Evolutionary conservation across 441 rosid species (phyloP), one percentile per base, ranked within the genome.

Genomic region (Biscutella laevigata): DNA sequence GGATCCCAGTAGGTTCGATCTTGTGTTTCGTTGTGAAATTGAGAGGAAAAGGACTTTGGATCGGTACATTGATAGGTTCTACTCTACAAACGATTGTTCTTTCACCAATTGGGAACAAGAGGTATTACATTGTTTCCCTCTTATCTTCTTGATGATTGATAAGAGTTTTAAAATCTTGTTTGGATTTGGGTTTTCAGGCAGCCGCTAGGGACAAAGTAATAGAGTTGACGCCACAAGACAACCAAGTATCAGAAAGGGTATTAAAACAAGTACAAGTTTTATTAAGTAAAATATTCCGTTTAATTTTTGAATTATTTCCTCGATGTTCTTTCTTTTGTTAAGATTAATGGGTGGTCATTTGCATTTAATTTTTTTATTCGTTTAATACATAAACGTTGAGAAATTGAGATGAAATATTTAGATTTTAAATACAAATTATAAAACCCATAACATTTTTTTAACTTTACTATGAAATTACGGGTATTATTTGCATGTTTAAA

Each of bases 11-110:
- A 0, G 78, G 77, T 14, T 13, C 61, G 4, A 9, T 76, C 9
- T 25, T 77, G 14, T 61, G 79, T 25, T 81, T 84, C 15, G 42
- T 61, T 8, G 34, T 41, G 14, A 60, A 70, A 43, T 16, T 72
- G 6, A 55, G 70, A 74, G 84, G 67, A 1, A 70, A 65, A 56
- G 88, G 88, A 12, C 84, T 82, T 53, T 79, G 80, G 86, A 63
- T 70, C 12, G 86, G 86, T 27, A 15, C 73, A 7, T 6, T 76
- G 41, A 4, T 61, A 1, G 86, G 84, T 5, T 44, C 76, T 4
- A 39, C 32, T 5, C 47, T 56, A 17, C 81, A 81, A 66, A 43
- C 48, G 1, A 21, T 36, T 9, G 48, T 70, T 36, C 71, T 74
- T 19, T 62, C 29, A 73, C 73, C 22, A 58, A 77, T 35, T 81